Base-by-base conservation (phyloP, 2,329 filamentous ascomycete genomes). In the Fusarium sp. region DNA sequence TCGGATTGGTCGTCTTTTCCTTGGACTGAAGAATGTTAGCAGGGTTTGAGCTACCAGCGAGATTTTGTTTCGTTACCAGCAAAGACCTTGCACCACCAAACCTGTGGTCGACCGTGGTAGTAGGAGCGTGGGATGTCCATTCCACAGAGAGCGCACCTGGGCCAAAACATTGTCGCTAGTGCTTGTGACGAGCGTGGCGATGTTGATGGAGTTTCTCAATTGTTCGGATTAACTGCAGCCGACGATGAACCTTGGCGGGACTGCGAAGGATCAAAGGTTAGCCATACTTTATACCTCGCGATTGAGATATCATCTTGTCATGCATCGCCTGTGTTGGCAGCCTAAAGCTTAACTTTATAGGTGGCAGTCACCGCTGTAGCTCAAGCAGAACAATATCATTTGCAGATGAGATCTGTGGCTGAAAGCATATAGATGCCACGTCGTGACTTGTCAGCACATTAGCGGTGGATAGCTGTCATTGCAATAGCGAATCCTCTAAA, bases 111-210 rank as follows among this genome's bases (percentile, higher is more conserved):
- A 2, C 11, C 22, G 8, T 28, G 24, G 7, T 10, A 7, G 12
- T 14, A 9, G 16, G 5, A 9, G 24, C 16, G 15, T 12, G 42
- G 39, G 20, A 28, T 54, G 14, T 0, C 1, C 9, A 39, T 13
- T 28, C 39, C 54, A 9, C 54, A 57, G 20, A 57, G 54, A 48
- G n/a, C n/a, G 20, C 54, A 57, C 18, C n/a, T 35, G 15, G 14
- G n/a, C n/a, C n/a, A 3, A 26, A 4, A 6, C n/a, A 42, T 45
- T 56, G 4, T 16, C 14, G n/a, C 24, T 16, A 7, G 24, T 14
- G 15, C 15, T 30, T 2, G 8, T 30, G 15, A 10, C 9, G 7
- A 28, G 6, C 30, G 26, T 14, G 4, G 24, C 26, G 10, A 22
- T 39, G 15, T 24, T 20, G 4, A 26, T 36, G 12, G 16, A 28